Conservation (phyloP, 306 rosid species). For the Quercus mongolica region DNA sequence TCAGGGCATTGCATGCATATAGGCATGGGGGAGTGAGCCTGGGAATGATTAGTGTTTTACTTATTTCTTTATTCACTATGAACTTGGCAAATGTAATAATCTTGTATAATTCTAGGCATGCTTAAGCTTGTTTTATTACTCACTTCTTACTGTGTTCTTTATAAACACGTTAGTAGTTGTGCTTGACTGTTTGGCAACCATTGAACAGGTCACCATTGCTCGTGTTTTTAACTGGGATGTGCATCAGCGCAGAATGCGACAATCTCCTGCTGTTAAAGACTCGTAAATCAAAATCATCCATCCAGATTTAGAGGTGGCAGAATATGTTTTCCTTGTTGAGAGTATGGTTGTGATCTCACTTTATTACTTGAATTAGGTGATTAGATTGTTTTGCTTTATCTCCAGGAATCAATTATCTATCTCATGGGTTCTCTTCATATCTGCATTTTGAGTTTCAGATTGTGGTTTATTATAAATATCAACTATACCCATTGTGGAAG, state of each 20-base stretch:
- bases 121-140: background rate
- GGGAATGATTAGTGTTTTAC: background rate
- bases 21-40: background rate
- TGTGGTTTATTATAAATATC: slow-evolving; percentile 9
- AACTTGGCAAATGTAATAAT: background rate
- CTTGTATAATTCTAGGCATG: background rate
- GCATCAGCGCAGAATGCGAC: slow-evolving; percentile 69
- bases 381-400: slow-evolving; percentile 13
- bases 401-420: background rate
- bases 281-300: slow-evolving; percentile 16
- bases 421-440: background rate
- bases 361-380: slow-evolving; percentile 20
- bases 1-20: background rate
- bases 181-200: slow-evolving; percentile 5
- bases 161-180: background rate
- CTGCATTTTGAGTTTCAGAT: slow-evolving; percentile 10
- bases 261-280: slow-evolving; percentile 40
- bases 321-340: slow-evolving; percentile 23
- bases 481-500: background rate
- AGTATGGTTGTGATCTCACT: slow-evolving; percentile 31
- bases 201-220: slow-evolving; percentile 80
- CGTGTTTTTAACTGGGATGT: slow-evolving; percentile 96
- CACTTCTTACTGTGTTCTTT: background rate
- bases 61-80: background rate
- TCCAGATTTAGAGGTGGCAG: slow-evolving; percentile 25